A percentile compares a stretch with the other conserved stretches of the same genome.
Evolutionary conservation across 169 alveolate genomes (phyloP).

Genomic region (Toxoplasma gondii): DNA sequence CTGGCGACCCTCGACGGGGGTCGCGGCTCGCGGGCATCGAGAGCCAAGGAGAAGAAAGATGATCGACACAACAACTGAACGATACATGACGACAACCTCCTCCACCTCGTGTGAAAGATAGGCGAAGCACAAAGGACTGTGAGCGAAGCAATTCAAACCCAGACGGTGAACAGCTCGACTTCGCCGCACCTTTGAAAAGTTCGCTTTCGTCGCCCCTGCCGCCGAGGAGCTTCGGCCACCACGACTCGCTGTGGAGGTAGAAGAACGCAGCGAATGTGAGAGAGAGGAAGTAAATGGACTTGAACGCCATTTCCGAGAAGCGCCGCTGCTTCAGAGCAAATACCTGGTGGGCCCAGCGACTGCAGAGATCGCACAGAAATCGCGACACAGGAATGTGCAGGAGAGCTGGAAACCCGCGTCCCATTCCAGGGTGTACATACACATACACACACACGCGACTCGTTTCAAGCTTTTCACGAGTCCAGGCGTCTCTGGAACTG

Average conservation of each 20-base stretch:
- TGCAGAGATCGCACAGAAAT: constrained; percentile 25
- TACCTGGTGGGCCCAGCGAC: constrained; percentile 70
- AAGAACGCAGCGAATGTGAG: constrained; percentile 41
- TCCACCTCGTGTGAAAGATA: too few relatives aligned
- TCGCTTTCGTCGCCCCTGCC: constrained; percentile 64
- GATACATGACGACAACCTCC: too few relatives aligned
- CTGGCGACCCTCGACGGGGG: too few relatives aligned
- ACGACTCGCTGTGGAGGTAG: constrained; percentile 54
- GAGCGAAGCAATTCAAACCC: too few relatives aligned
- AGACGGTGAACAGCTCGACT: too few relatives aligned
- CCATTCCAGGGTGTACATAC: neutral
- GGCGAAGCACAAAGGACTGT: too few relatives aligned
- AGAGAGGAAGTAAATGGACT: constrained; percentile 50
- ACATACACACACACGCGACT: neutral
- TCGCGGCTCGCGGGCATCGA: too few relatives aligned
- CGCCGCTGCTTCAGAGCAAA: constrained; percentile 50
- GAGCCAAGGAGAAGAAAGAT: too few relatives aligned
- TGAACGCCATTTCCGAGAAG: constrained; percentile 63
- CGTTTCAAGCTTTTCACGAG: too few relatives aligned
- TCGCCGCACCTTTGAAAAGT: constrained; percentile 52
- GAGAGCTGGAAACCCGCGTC: neutral
- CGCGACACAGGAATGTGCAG: neutral
- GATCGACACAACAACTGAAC: too few relatives aligned
- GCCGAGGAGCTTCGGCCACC: constrained; percentile 69
- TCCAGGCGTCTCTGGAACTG: too few relatives aligned